Conservation (phyloP, 495 filamentous ascomycete genomes). For the Haplographium delicatum region DNA sequence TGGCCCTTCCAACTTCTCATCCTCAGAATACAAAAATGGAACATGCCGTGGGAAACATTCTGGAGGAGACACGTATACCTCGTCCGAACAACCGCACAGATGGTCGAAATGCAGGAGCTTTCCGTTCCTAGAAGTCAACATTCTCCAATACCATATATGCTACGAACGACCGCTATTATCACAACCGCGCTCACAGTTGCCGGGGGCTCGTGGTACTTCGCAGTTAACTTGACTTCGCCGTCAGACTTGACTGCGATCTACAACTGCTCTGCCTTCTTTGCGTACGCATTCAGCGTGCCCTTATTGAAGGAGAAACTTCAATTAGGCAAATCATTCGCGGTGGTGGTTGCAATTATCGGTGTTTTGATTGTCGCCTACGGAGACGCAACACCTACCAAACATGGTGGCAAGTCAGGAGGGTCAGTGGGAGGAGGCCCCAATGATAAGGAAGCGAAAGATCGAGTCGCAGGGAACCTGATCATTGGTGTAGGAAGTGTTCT, state of each 20-base stretch:
- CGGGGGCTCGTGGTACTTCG: constrained; percentile 92
- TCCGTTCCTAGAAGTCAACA: constrained; percentile 47
- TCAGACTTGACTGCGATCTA: constrained; percentile 96
- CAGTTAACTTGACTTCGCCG: constrained; percentile 86
- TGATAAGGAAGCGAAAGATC: constrained; percentile 34
- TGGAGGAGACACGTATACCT: constrained; percentile 75
- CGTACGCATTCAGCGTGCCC: constrained; percentile 91
- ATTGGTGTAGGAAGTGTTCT: constrained; percentile 91
- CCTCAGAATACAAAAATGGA: constrained; percentile 61
- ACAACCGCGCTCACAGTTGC: constrained; percentile 86
- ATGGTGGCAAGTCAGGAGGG: constrained; percentile 47
- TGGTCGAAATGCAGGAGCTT: constrained; percentile 67
- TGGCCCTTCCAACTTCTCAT: constrained; percentile 82
- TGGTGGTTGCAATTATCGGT: constrained; percentile 77
- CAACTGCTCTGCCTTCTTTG: constrained; percentile 98
- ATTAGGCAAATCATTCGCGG: constrained; percentile 74
- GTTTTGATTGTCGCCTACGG: constrained; percentile 93
- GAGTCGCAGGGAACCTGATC: constrained; percentile 79
- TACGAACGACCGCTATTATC: constrained; percentile 71
- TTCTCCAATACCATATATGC: constrained; percentile 67
- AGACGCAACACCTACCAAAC: constrained; percentile 47
- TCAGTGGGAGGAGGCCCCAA: constrained; percentile 32
- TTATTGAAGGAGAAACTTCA: constrained; percentile 78
- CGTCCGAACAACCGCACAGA: constrained; percentile 74
- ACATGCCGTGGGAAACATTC: constrained; percentile 75